Evolutionary conservation across 1,284 basidiomycete species (phyloP).

Genomic region (Fomitopsis pinicola): DNA sequence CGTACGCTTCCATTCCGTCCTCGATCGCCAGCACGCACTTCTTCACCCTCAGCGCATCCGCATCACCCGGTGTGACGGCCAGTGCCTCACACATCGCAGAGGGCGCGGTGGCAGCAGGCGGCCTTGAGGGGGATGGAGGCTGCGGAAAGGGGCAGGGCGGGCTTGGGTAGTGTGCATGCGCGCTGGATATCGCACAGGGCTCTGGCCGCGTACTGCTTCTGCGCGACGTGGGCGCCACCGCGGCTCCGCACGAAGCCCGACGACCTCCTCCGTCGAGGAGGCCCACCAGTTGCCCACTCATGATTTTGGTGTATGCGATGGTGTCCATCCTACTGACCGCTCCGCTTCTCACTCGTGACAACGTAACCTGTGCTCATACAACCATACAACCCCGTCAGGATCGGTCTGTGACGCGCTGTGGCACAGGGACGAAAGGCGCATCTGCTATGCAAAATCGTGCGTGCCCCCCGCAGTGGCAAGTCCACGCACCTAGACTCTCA

Average conservation of each 20-base stretch:
- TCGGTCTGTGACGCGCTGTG: too few species aligned
- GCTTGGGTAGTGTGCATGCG: constrained; percentile 1
- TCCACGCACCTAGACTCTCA: too few species aligned
- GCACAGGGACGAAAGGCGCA: too few species aligned
- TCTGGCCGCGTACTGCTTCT: neutral
- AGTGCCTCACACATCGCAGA: constrained; percentile 12
- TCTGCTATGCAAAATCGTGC: too few species aligned
- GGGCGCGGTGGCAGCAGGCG: constrained; percentile 13
- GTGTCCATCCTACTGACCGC: too few species aligned
- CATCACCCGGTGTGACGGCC: constrained; percentile 4
- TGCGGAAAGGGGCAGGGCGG: neutral
- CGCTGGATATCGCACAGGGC: constrained; percentile 9
- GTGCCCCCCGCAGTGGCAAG: too few species aligned
- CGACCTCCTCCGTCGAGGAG: too few species aligned
- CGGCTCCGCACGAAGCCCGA: constrained; percentile 5
- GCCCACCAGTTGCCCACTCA: neutral
- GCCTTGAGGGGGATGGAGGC: constrained; percentile 2
- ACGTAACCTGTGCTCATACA: too few species aligned
- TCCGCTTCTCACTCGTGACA: too few species aligned
- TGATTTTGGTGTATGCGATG: too few species aligned
- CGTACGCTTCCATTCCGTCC: constrained; percentile 10
- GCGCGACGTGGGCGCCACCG: constrained; percentile 6
- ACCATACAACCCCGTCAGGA: too few species aligned
- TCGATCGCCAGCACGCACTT: constrained; percentile 9
- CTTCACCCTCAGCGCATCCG: constrained; percentile 5